These are phyloP conservation scores for Fomes fomentarius DNA, from an alignment of 1,284 basidiomycete genomes.

Conservation along the genomic window DNA sequence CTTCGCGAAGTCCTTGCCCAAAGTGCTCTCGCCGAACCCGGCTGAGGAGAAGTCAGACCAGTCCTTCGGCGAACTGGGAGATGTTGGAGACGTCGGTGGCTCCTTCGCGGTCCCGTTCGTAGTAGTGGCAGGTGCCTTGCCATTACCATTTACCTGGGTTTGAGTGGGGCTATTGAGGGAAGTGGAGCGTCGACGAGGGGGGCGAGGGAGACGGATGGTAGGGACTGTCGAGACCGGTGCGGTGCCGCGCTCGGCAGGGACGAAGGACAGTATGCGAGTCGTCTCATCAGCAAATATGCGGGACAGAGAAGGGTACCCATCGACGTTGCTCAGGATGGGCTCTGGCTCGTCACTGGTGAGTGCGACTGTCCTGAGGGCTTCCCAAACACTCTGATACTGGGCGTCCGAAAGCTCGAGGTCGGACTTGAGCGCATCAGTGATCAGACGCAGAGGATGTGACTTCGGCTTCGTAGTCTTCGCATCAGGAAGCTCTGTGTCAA, in stretches of 20 bases:
- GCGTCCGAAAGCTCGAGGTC: constrained; percentile 39
- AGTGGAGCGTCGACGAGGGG: constrained; percentile 28
- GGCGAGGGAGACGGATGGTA: constrained; percentile 19
- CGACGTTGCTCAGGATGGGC: constrained; percentile 14
- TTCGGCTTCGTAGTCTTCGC: constrained; percentile 41
- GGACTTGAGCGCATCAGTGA: constrained; percentile 62
- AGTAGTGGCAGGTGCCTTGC: constrained; percentile 27
- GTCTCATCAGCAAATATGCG: constrained; percentile 69
- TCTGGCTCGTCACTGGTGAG: constrained; percentile 29
- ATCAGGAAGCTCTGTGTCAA: constrained; percentile 54
- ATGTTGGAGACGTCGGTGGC: constrained; percentile 17
- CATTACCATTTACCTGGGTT: constrained; percentile 18
- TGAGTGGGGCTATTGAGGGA: constrained; percentile 27
- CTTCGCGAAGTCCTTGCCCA: constrained; percentile 51
- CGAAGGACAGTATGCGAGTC: constrained; percentile 54
- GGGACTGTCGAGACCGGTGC: constrained; percentile 13
- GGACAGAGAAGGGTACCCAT: constrained; percentile 30
- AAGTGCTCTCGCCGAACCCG: constrained; percentile 57
- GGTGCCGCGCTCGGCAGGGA: constrained; percentile 35
- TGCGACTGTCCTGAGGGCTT: constrained; percentile 49
- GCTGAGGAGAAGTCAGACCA: constrained; percentile 57
- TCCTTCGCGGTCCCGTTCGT: constrained; percentile 12
- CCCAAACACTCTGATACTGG: constrained; percentile 54
- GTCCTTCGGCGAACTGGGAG: constrained; percentile 33
- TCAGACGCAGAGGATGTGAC: constrained; percentile 57